Conservation (phyloP, 1,284 basidiomycete genomes). For the Boletus smithii region DNA sequence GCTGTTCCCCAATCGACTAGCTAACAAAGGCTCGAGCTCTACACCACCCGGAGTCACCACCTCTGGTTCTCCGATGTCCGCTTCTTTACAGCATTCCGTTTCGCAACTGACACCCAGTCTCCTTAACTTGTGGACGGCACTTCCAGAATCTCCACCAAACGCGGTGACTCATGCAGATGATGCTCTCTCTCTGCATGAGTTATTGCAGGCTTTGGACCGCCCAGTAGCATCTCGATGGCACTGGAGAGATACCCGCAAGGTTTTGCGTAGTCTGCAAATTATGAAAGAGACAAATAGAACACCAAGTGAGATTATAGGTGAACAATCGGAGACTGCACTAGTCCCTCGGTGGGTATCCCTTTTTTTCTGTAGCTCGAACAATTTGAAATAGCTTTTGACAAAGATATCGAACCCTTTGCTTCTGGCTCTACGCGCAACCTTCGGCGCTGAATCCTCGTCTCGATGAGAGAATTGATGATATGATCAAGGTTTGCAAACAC, state of each 20-base stretch:
- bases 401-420: constrained; percentile 81
- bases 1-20: constrained; percentile 72
- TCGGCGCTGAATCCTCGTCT: constrained; percentile 65
- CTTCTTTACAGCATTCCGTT: constrained; percentile 38
- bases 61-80: constrained; percentile 7
- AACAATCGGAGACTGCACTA: constrained; percentile 51
- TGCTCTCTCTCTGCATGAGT: constrained; percentile 60
- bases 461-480: constrained; percentile 80
- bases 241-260: constrained; percentile 91
- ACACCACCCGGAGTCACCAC: not conserved
- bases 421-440: constrained; percentile 89
- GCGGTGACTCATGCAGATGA: constrained; percentile 50
- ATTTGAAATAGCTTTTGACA: not conserved
- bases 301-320: constrained; percentile 67
- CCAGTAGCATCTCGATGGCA: constrained; percentile 86
- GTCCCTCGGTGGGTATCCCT: constrained; percentile 46
- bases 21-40: constrained; percentile 18
- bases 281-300: constrained; percentile 69
- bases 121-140: constrained; percentile 47
- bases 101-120: constrained; percentile 47
- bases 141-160: constrained; percentile 52
- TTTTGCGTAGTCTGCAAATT: constrained; percentile 77
- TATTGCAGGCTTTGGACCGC: constrained; percentile 75
- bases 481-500: constrained; percentile 68
- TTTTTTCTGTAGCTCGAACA: not conserved